Evolutionary conservation across 768 basidiomycete genomes (phyloP).

Genomic region (Leccinum broughii): DNA sequence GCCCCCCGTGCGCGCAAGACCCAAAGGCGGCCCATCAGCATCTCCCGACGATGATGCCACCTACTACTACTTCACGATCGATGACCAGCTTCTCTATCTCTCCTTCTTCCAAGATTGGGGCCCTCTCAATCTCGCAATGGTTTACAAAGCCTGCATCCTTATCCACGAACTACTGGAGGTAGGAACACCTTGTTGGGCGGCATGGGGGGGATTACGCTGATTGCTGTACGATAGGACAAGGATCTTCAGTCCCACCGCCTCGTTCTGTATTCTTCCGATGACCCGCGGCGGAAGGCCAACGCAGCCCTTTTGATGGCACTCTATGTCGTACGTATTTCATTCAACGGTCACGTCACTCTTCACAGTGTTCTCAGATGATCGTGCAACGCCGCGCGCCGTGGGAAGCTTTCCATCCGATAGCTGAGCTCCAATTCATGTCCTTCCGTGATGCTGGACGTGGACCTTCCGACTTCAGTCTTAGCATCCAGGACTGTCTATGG

Average conservation of each 20-base stretch:
- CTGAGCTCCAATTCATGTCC: conserved; percentile 89
- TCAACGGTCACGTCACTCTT: conserved; percentile 14
- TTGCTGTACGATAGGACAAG: conserved; percentile 56
- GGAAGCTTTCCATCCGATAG: conserved; percentile 94
- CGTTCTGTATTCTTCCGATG: conserved; percentile 85
- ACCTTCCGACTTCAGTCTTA: conserved; percentile 89
- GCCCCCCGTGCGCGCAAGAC: conserved; percentile 63
- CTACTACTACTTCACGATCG: conserved; percentile 91
- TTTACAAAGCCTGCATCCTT: conserved; percentile 89
- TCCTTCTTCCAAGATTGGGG: conserved; percentile 97
- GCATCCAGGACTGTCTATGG: conserved; percentile 90
- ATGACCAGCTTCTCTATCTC: conserved; percentile 88
- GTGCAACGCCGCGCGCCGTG: conserved; percentile 87
- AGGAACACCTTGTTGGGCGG: conserved; percentile 19
- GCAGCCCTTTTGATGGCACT: conserved; percentile 93
- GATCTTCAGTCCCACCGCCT: conserved; percentile 72
- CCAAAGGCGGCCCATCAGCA: conserved; percentile 57
- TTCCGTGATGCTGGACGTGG: conserved; percentile 96
- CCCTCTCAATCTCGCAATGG: conserved; percentile 88
- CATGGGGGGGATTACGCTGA: conserved; percentile 24
- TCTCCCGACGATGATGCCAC: conserved; percentile 73
- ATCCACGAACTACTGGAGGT: conserved; percentile 89
- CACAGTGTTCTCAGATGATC: conserved; percentile 67
- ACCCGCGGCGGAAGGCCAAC: conserved; percentile 87
- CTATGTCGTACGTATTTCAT: conserved; percentile 68